These are phyloP conservation scores for Paracorniculantispora psalliotae DNA, from an alignment of 2,329 filamentous ascomycete species.

Conservation along the genomic window DNA sequence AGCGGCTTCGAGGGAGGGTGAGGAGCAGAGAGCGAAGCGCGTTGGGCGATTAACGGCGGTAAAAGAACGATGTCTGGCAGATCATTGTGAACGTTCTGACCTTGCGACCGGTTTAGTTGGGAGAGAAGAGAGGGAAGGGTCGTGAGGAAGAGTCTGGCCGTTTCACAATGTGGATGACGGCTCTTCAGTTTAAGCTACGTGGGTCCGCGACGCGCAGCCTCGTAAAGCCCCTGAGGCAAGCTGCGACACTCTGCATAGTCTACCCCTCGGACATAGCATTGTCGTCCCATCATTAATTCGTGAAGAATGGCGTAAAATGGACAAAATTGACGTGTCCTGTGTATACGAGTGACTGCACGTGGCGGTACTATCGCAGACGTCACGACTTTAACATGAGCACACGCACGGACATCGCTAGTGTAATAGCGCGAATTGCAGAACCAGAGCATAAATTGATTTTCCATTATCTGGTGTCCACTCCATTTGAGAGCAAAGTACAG, in stretches of 20 bases:
- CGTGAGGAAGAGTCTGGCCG: background rate
- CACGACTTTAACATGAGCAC: background rate
- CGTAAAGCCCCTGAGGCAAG: constrained; percentile 1
- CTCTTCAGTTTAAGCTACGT: constrained; percentile 1
- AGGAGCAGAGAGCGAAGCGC: background rate
- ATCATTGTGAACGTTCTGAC: background rate
- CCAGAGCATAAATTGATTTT: constrained; percentile 1
- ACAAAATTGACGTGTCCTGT: background rate
- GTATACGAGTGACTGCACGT: background rate
- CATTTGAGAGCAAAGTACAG: constrained; percentile 7
- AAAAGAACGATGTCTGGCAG: background rate
- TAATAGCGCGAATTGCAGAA: background rate
- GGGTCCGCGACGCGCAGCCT: constrained; percentile 3
- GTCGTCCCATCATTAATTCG: background rate
- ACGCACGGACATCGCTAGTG: background rate
- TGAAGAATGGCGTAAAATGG: background rate
- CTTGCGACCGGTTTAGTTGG: background rate
- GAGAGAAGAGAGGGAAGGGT: background rate
- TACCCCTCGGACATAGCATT: background rate
- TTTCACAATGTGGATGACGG: constrained; percentile 8
- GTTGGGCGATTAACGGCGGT: background rate
- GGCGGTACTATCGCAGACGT: background rate
- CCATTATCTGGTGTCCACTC: background rate
- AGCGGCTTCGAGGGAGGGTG: background rate
- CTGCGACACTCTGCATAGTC: background rate